These are phyloP conservation scores for Sclerotinia borealis DNA, from an alignment of 2,329 filamentous ascomycete species.

Conservation along the genomic window DNA sequence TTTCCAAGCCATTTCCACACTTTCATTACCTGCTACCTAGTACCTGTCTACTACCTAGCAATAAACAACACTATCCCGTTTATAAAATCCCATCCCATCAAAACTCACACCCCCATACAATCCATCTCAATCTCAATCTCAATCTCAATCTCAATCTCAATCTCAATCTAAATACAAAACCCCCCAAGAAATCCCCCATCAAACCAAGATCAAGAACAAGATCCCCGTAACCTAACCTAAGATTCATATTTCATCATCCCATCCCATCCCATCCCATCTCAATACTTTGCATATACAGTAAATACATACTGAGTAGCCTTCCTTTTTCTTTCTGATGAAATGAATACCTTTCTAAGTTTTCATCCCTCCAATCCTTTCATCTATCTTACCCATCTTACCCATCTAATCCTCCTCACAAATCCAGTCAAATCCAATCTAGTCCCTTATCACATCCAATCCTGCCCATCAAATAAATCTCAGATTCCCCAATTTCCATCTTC, in stretches of 20 bases:
- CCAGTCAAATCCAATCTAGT: too few species aligned
- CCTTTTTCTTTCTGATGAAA: too few species aligned
- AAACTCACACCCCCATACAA: background rate
- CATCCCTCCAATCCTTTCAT: background rate
- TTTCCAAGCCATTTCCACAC: too few species aligned
- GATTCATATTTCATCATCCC: too few species aligned
- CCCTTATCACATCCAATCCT: background rate
- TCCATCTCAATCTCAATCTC: background rate
- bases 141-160: too few species aligned
- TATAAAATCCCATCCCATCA: too few species aligned
- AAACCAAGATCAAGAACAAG: background rate
- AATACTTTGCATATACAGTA: background rate
- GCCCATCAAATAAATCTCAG: background rate
- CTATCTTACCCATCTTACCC: background rate
- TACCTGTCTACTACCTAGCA: background rate
- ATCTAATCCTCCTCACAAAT: background rate
- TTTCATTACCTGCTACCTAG: too few species aligned
- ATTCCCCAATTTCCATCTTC: background rate
- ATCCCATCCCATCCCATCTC: background rate
- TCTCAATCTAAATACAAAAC: too few species aligned
- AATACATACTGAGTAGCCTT: background rate
- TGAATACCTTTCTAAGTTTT: too few species aligned
- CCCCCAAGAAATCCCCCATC: background rate
- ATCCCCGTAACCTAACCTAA: too few species aligned
- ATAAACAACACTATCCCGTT: background rate